Conservation (phyloP, 768 basidiomycete genomes). For the Amanita brunnescens region DNA sequence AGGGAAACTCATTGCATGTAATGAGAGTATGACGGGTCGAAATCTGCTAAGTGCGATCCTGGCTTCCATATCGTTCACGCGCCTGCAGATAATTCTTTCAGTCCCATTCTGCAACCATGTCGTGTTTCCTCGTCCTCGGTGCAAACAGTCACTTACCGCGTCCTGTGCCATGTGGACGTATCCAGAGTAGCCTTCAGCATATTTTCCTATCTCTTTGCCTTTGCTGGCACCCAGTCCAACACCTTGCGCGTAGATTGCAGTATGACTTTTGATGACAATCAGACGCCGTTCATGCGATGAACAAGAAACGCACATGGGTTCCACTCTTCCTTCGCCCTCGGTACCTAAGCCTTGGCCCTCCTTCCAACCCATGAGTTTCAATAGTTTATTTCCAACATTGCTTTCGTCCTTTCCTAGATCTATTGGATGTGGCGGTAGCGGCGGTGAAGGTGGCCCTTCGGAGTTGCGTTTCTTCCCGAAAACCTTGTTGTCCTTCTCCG, state of each 20-base stretch:
- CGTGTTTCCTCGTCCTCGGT: conserved; percentile 25
- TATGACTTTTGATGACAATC: conserved; percentile 41
- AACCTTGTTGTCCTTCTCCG: conserved; percentile 32
- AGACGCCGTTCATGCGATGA: conserved; percentile 1
- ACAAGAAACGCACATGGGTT: conserved; percentile 63
- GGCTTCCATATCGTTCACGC: conserved; percentile 31
- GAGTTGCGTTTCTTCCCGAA: conserved; percentile 28
- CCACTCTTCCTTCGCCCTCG: conserved; percentile 75
- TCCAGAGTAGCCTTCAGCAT: conserved; percentile 56
- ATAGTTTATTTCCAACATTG: conserved; percentile 86
- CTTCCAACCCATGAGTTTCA: conserved; percentile 99
- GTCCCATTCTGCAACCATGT: conserved; percentile 18
- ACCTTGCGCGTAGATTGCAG: conserved; percentile 80
- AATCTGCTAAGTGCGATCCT: conserved; percentile 8
- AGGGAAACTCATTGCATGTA: background rate
- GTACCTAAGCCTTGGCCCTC: conserved; percentile 83
- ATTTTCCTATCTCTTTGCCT: conserved; percentile 73
- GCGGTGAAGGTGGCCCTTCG: conserved; percentile 55
- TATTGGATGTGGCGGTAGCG: conserved; percentile 47
- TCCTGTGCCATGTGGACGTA: conserved; percentile 71
- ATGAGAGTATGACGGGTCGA: background rate
- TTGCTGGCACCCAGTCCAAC: conserved; percentile 91
- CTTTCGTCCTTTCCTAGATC: conserved; percentile 73
- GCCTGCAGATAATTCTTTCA: conserved; percentile 20
- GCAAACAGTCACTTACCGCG: conserved; percentile 35